Conservation (phyloP, 129 eudicot species). For the Pseudognaphalium luteoalbum region DNA sequence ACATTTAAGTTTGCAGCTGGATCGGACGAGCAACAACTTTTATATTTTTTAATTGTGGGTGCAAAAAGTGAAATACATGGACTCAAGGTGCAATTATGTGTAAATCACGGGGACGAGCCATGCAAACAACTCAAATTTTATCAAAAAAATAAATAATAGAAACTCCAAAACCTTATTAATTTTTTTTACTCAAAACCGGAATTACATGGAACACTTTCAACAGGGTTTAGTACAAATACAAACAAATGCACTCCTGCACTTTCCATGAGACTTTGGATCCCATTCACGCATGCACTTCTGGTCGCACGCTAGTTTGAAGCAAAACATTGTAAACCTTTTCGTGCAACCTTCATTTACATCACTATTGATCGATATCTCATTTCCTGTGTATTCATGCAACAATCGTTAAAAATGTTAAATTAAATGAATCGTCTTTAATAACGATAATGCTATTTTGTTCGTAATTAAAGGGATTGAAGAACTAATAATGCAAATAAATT, state of each 20-base stretch:
- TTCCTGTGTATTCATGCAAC: background rate
- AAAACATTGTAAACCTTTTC: background rate
- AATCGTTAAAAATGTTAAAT: background rate
- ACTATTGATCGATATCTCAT: background rate
- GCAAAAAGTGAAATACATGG: no score
- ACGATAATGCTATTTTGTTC: background rate
- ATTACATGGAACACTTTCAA: background rate
- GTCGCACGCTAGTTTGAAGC: background rate
- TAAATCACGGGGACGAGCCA: no score
- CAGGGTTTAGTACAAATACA: background rate
- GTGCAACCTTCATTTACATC: background rate
- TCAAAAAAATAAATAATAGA: no score
- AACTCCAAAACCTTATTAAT: no score
- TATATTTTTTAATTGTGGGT: no score
- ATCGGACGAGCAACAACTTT: no score
- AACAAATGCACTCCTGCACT: background rate
- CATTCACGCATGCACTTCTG: constrained; percentile 1
- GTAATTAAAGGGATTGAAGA: background rate
- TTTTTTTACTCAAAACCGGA: no score
- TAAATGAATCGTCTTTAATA: background rate
- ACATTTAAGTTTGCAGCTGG: no score
- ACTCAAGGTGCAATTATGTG: no score
- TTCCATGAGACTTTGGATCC: background rate
- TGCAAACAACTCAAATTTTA: no score
- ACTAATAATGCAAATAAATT: background rate